A percentile compares a stretch with the other conserved stretches of the same genome.
Conservation (phyloP, 352 stramenopile species). For the Peronospora farinosa region DNA sequence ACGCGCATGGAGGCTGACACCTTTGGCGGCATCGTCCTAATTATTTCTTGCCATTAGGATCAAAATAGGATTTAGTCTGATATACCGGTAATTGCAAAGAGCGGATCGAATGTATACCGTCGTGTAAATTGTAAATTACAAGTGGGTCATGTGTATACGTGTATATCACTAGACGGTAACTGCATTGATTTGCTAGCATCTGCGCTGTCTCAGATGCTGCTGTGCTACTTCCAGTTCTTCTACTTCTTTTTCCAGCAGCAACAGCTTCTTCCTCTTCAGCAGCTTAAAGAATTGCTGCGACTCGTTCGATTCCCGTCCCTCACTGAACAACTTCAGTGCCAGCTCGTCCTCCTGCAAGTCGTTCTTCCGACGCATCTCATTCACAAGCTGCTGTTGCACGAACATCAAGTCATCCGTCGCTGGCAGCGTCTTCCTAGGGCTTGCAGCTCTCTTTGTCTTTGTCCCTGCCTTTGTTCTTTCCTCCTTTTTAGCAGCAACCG, state of each 20-base stretch:
- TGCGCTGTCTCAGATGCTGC: slow-evolving; percentile 12
- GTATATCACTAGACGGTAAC: background rate
- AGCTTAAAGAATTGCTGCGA: slow-evolving; percentile 18
- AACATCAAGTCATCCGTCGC: background rate
- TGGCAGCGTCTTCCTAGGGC: background rate
- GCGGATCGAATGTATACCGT: background rate
- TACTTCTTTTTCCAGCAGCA: slow-evolving; percentile 14
- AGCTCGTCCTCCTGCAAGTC: slow-evolving; percentile 8
- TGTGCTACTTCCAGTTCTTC: slow-evolving; percentile 16
- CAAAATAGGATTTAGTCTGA: background rate
- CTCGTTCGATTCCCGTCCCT: slow-evolving; percentile 9
- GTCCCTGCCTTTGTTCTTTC: background rate
- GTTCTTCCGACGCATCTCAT: slow-evolving; percentile 8
- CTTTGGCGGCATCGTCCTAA: slow-evolving; percentile 12
- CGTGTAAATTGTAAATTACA: background rate
- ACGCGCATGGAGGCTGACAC: slow-evolving; percentile 51
- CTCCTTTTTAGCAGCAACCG: background rate
- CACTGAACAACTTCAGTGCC: slow-evolving; percentile 8
- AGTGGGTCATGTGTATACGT: background rate
- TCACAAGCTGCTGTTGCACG: slow-evolving; percentile 1
- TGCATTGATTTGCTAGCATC: background rate
- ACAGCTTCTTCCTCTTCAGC: slow-evolving; percentile 21
- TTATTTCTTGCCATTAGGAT: background rate
- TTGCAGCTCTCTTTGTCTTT: background rate
- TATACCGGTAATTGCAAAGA: background rate